Evolutionary conservation across 176 grass and related monocot genomes (phyloP), one percentile per base, ranked within the genome.

Genomic region (Bromus sterilis): DNA sequence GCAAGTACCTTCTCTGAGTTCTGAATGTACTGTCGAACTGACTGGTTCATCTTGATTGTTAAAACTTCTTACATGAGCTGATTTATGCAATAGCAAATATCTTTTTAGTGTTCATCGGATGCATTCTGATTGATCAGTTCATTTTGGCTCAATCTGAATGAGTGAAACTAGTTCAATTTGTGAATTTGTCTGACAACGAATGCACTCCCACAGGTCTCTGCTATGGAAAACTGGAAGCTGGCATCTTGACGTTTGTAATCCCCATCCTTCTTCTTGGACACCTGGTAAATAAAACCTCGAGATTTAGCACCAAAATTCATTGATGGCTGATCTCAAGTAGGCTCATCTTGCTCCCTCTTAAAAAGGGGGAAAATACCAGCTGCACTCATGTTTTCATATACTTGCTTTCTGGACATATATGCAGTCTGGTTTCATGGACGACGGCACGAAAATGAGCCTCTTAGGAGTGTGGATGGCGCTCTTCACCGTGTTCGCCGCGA

Each of bases 261-360:
- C 94, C 91, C 9, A 84, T 86, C 11, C 81, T 94, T 75, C 91
- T 97, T 86, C 91, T 97, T 21, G 91, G 94, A 13, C 94, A 97
- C 85, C 74, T 97, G 76, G 94, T 97, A 89, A 77, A 57, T 85
- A 10, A 23, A 2, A 36, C 33, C 49, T 73, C 20, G 11, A 24
- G 11, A 20, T 56, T 20, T 41, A 24, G 20, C 32, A 63, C 11
- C 11, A n/a, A n/a, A n/a, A n/a, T n/a, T n/a, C n/a, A n/a, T n/a
- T n/a, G n/a, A n/a, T n/a, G n/a, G n/a, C n/a, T n/a, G n/a, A n/a
- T n/a, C n/a, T n/a, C n/a, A n/a, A n/a, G n/a, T n/a, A n/a, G n/a
- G n/a, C n/a, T n/a, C n/a, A n/a, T n/a, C n/a, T n/a, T n/a, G n/a
- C n/a, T n/a, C n/a, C n/a, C n/a, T n/a, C n/a, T n/a, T n/a, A n/a